Percentiles rank a stretch among this genome's conserved stretches.
Conservation (phyloP, 1,284 basidiomycete species). For the Ceratobasidium sp. region DNA sequence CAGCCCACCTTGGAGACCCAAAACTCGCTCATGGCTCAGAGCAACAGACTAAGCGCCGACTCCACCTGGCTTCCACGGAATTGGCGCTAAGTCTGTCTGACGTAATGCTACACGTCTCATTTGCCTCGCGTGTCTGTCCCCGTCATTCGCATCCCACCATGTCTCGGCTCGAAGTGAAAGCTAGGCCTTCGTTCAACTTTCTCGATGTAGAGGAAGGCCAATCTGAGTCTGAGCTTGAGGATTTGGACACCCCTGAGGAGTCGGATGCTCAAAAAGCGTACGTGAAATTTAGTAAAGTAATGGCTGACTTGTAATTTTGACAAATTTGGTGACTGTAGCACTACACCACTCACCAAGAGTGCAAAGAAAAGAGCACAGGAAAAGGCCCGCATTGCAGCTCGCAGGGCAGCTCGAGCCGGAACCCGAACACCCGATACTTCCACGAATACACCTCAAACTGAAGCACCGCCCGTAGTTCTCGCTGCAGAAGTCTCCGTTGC, state of each 20-base stretch:
- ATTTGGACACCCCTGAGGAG: slow-evolving; percentile 21
- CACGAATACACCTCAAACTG: slow-evolving; percentile 10
- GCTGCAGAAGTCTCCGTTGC: not conserved
- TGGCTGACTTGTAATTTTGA: slow-evolving; percentile 2
- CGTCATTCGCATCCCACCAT: slow-evolving; percentile 1
- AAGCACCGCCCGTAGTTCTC: not conserved
- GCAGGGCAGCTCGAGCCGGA: slow-evolving; percentile 32
- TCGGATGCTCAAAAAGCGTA: slow-evolving; percentile 30
- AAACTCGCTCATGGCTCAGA: slow-evolving; percentile 72
- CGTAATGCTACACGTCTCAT: slow-evolving; percentile 30
- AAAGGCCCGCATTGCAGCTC: slow-evolving; percentile 28
- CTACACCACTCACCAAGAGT: slow-evolving; percentile 13
- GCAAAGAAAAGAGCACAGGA: slow-evolving; percentile 28
- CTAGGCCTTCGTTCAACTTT: slow-evolving; percentile 28
- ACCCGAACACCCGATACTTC: slow-evolving; percentile 22
- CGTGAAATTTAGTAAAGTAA: not conserved
- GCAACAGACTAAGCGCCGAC: slow-evolving; percentile 35
- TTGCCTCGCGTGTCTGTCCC: not conserved
- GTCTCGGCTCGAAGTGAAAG: slow-evolving; percentile 25
- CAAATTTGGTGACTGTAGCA: not conserved
- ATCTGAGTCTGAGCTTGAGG: slow-evolving; percentile 37
- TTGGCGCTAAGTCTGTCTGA: slow-evolving; percentile 1
- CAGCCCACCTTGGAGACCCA: slow-evolving; percentile 81
- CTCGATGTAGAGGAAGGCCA: slow-evolving; percentile 32
- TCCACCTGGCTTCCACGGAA: not conserved